Evolutionary conservation across 2,329 filamentous ascomycete species (phyloP).

Genomic region (Sporothrix protearum): DNA sequence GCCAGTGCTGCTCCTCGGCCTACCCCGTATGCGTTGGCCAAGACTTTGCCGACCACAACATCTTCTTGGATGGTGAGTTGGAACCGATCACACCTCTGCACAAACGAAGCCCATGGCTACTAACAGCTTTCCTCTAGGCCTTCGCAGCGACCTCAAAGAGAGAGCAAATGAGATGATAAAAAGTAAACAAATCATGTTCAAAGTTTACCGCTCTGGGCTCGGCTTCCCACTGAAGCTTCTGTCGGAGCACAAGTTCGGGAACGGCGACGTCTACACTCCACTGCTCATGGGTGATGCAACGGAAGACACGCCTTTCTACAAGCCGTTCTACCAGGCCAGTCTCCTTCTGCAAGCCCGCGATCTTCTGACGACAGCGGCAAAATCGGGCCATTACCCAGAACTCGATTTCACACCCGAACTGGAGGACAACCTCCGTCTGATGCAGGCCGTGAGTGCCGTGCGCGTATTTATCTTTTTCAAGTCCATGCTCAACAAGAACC

Average conservation of each 20-base stretch:
- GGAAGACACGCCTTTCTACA: neutral
- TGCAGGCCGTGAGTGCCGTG: neutral
- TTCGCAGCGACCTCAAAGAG: neutral
- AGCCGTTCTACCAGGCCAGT: slow-evolving; percentile 15
- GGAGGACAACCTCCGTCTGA: slow-evolving; percentile 1
- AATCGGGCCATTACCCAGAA: too few relatives aligned
- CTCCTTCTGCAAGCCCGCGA: slow-evolving; percentile 17
- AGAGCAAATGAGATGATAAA: neutral
- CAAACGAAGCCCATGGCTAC: neutral
- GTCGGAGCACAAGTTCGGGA: slow-evolving; percentile 8
- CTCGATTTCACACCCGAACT: neutral
- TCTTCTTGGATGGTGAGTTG: slow-evolving; percentile 16
- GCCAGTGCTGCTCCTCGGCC: neutral
- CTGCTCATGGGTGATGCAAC: neutral
- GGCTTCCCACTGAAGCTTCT: neutral
- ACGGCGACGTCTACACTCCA: neutral
- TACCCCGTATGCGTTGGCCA: slow-evolving; percentile 7
- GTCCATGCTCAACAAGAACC: slow-evolving; percentile 22
- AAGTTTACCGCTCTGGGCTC: neutral
- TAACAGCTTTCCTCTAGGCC: neutral
- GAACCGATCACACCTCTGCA: neutral
- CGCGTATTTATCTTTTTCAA: slow-evolving; percentile 10
- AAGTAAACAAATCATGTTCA: neutral
- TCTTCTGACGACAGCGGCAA: neutral
- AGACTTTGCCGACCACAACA: slow-evolving; percentile 16